Percentiles rank a stretch among this genome's conserved stretches.
phyloP scores from a whole-genome alignment of 1,139 yeast species.

The Diutina rugosa region DNA sequence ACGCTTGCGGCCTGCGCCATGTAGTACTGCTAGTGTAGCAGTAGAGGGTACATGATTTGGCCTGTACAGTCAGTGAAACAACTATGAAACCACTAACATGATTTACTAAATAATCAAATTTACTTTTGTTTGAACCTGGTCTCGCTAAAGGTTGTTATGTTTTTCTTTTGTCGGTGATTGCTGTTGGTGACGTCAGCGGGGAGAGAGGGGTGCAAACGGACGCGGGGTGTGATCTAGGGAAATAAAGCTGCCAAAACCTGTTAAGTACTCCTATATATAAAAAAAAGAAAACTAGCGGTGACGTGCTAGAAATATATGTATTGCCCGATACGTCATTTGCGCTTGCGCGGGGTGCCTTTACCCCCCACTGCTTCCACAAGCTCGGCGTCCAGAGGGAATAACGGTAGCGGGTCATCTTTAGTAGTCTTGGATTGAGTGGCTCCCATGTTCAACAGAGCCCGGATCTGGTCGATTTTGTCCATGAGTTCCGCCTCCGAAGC shows the following conservation, averaged over 20 bases:
- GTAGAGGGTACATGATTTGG: no score
- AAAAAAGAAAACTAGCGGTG: not conserved
- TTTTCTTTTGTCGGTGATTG: not conserved
- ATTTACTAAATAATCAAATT: no score
- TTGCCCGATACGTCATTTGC: not conserved
- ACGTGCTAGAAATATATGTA: not conserved
- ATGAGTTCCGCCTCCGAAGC: conserved; percentile 18
- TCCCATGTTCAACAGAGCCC: not conserved
- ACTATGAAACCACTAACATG: no score
- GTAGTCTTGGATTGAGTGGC: not conserved
- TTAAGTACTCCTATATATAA: no score
- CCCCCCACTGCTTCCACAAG: not conserved
- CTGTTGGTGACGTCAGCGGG: not conserved
- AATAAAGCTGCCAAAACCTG: not conserved
- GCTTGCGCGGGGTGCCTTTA: not conserved
- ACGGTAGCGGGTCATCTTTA: not conserved
- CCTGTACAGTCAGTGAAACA: not conserved
- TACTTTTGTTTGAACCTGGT: not conserved
- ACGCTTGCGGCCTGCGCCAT: not conserved
- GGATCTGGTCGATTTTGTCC: not conserved
- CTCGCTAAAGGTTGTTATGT: no score
- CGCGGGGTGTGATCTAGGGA: not conserved
- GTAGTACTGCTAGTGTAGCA: not conserved
- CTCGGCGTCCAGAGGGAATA: not conserved
- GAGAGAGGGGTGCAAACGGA: not conserved